phyloP scores from a whole-genome alignment of 2,329 filamentous ascomycete species.

The Penicillium sp. region DNA sequence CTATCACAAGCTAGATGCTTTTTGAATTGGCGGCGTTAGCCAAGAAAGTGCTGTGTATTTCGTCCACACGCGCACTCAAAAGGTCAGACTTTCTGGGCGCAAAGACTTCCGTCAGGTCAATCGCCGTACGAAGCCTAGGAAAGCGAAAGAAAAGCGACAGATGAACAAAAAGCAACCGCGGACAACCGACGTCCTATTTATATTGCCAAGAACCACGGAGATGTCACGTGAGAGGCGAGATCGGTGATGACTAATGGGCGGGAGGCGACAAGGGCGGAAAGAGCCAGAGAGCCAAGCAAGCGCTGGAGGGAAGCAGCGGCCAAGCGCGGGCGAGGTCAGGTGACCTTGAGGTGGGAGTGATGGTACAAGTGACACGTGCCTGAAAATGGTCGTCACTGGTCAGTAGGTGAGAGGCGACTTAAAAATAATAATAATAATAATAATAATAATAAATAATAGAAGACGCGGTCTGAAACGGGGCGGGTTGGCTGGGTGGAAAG shows the following conservation, averaged over 20 bases:
- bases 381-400: neutral
- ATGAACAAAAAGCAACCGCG: constrained; percentile 32
- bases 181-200: constrained; percentile 30
- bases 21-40: neutral
- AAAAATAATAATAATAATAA: neutral
- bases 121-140: constrained; percentile 21
- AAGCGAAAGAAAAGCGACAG: constrained; percentile 18
- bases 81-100: neutral
- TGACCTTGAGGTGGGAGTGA: constrained; percentile 13
- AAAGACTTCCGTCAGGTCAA: neutral
- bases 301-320: constrained; percentile 16
- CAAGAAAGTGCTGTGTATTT: neutral
- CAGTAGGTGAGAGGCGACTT: neutral
- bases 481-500: constrained; percentile 1
- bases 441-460: neutral
- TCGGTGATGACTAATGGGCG: constrained; percentile 20
- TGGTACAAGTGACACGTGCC: constrained; percentile 3
- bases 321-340: constrained; percentile 17
- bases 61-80: neutral
- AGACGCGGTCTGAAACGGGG: constrained; percentile 2
- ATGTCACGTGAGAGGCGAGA: constrained; percentile 35
- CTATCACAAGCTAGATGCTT: neutral
- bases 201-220: constrained; percentile 37
- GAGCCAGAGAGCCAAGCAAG: constrained; percentile 13
- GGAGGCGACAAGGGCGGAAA: constrained; percentile 14